Evolutionary conservation across 345 rosid genomes (phyloP), one percentile per base, ranked within the genome.

Genomic region (Populus euphratica): DNA sequence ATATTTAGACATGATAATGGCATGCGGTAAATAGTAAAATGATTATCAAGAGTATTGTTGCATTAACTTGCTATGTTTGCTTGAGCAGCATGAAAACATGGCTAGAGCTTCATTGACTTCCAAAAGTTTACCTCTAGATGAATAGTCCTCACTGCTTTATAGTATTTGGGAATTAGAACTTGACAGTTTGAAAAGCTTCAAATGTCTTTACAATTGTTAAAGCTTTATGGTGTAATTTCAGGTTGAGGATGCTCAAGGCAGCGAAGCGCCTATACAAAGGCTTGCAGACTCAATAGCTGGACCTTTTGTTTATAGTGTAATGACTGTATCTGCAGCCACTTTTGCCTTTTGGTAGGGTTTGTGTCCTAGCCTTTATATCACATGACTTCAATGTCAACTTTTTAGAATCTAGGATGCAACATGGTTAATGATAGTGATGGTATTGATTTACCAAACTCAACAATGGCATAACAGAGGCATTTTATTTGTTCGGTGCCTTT

Each of bases 181-280:
- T 41, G 27, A 59, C 70, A 25, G 54, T 9, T 8, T 68, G 18
- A 20, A 72, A 71, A 54, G 36, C 29, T 23, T 52, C 5, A 16
- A 49, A 44, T 10, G 5, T 43, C 56, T 70, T 44, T 71, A 6
- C 39, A 17, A 21, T 13, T 27, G 16, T 36, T 33, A 21, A 6
- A 69, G 25, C 35, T 52, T 73, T 68, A 36, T 80, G 74, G n/a
- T 84, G 68, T 27, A 76, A 78, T 20, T 85, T 81, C 83, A 93
- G 99, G 97, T 93, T 82, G 96, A 95, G 87, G 97, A 92, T 79
- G 98, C 99, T 76, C 97, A 95, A 86, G 97, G 97, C 62, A 88
- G 81, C 85, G 98, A 93, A 86, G 99, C 98, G 52, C 98, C 99
- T 76, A 88, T 93, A 75, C 98, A 95, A 81, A 86, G 98, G 82